Evolutionary conservation across 2,329 filamentous ascomycete species (phyloP), one percentile per base, ranked within the genome.

Genomic region (Aspergillus fischeri): DNA sequence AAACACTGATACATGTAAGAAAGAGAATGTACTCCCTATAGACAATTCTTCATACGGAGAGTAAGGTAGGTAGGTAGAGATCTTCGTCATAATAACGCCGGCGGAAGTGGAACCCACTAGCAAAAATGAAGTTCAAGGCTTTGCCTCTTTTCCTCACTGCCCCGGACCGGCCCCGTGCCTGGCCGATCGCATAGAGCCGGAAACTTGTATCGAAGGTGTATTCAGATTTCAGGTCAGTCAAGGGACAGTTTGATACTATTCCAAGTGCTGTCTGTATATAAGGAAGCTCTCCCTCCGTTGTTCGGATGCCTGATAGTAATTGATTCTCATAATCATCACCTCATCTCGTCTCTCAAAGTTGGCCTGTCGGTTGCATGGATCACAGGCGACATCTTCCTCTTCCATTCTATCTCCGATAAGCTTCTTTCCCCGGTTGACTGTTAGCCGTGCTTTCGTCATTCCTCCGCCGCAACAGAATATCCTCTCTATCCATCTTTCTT

Each of bases 101-200:
- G 32, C 32, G 32, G 32, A 38, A 38, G 32, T 38, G 32, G 32
- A n/a, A 38, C 32, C 32, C 32, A 7, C 32, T 38, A 38, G 32
- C 32, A 38, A 38, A 38, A 38, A 11, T 29, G 28, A 17, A 17
- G 11, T 25, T 17, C 10, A 52, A 38, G 25, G 45, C 54, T 55
- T 51, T 52, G 51, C 58, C 60, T 49, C 56, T 47, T 47, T 55
- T 41, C 10, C 28, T 38, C 29, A 21, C 20, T 35, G 14, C n/a
- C 56, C 63, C 63, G 63, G 63, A 58, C 63, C 63, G 58, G 61
- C 56, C 52, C 60, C 61, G 63, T 65, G 53, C 60, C 63, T 67
- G 63, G 62, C 65, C 62, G 63, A 65, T 65, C 63, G 65, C 63
- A 67, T 65, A 65, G 61, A 55, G 56, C 63, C 62, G 64, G 65